phyloP scores from a whole-genome alignment of 108 stramenopile species.

The Cylindrotheca fusiformis region DNA sequence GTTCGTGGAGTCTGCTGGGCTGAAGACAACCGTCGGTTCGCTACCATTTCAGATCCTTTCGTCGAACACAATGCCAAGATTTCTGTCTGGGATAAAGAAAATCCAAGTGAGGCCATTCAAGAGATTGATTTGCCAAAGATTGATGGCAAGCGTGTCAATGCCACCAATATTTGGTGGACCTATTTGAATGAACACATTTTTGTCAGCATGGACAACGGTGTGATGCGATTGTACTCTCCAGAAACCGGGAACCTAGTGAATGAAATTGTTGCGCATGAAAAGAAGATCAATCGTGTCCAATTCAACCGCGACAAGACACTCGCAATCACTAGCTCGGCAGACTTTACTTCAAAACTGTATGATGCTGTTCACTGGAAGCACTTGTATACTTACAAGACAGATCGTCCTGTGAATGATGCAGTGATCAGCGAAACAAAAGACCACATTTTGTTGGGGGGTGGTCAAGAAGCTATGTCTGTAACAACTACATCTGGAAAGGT shows the following conservation, averaged over 20 bases:
- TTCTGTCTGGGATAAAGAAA: constrained; percentile 84
- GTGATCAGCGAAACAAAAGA: constrained; percentile 93
- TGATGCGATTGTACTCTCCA: constrained; percentile 88
- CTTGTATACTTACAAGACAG: constrained; percentile 94
- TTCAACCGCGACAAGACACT: constrained; percentile 95
- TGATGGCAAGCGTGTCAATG: constrained; percentile 69
- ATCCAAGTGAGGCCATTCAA: constrained; percentile 53
- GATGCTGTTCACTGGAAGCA: constrained; percentile 89
- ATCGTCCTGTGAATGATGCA: constrained; percentile 98
- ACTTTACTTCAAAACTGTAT: constrained; percentile 92
- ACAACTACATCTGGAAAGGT: constrained; percentile 97
- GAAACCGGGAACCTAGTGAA: constrained; percentile 80
- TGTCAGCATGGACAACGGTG: constrained; percentile 92
- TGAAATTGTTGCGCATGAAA: constrained; percentile 79
- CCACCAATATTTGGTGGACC: constrained; percentile 89
- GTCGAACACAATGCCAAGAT: constrained; percentile 91
- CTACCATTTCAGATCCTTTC: constrained; percentile 95
- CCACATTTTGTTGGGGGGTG: constrained; percentile 97
- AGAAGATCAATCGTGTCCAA: constrained; percentile 90
- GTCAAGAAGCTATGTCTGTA: constrained; percentile 98
- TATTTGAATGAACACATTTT: constrained; percentile 90
- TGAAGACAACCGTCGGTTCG: constrained; percentile 92
- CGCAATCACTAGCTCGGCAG: constrained; percentile 93
- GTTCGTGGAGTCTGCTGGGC: constrained; percentile 91
- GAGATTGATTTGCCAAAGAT: constrained; percentile 87